Conservation (phyloP, 2,329 filamentous ascomycete species). For the Diaporthe nobilis region DNA sequence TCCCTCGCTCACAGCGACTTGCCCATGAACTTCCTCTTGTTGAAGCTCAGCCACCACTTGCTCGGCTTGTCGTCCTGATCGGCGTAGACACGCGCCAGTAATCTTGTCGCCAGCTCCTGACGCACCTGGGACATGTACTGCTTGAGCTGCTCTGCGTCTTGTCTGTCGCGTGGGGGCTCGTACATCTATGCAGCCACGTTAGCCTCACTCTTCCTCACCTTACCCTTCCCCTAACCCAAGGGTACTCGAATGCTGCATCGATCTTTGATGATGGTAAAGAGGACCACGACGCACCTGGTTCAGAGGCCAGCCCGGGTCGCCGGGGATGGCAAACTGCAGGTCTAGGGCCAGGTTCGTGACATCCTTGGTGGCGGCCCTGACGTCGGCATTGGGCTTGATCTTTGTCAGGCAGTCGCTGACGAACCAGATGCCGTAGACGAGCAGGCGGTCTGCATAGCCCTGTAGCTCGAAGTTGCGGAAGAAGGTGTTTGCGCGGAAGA, state of each 20-base stretch:
- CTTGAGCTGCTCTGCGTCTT: conserved; percentile 89
- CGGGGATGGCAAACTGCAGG: conserved; percentile 92
- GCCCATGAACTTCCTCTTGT: conserved; percentile 99
- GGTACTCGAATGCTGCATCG: not conserved
- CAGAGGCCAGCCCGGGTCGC: conserved; percentile 91
- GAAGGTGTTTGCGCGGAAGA: conserved; percentile 98
- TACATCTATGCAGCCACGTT: conserved; percentile 74
- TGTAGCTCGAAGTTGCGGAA: conserved; percentile 99
- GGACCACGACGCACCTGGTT: conserved; percentile 77
- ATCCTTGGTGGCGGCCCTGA: conserved; percentile 76
- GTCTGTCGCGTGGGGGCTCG: conserved; percentile 86
- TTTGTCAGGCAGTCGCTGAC: conserved; percentile 91
- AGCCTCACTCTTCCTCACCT: not conserved
- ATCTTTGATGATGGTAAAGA: not conserved
- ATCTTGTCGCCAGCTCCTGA: conserved; percentile 87
- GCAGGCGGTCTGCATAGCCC: conserved; percentile 90
- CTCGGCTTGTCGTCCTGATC: conserved; percentile 78
- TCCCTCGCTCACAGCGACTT: conserved; percentile 80
- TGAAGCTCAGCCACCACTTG: conserved; percentile 99
- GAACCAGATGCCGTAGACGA: conserved; percentile 97
- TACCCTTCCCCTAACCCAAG: not conserved
- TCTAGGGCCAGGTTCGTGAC: conserved; percentile 93
- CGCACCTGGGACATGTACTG: conserved; percentile 94
- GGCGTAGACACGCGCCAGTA: conserved; percentile 89
- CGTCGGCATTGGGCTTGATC: conserved; percentile 81